Base-by-base conservation (phyloP, 192 early-diverging fungal species). In the Cetraspora pellucida region DNA sequence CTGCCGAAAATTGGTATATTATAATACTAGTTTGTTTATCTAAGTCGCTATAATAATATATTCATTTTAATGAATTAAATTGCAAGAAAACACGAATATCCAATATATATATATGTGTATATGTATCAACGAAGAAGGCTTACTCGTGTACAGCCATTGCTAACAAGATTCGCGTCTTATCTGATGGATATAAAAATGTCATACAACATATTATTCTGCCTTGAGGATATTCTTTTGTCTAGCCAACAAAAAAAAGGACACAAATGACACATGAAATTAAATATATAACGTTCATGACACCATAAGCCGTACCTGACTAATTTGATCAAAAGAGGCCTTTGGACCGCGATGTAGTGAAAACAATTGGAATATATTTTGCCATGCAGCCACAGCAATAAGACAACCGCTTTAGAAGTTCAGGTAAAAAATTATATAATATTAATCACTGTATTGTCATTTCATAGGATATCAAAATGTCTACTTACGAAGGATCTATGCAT, bases 311-410 rank as follows among this genome's bases (percentile, higher is more conserved):
- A 71, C 69, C 13, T 68, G 44, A 10, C n/a, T 52, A 71, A 52
- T 14, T 30, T 45, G 25, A 71, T 71, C 69, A 47, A 71, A 71
- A 28, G 11, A 27, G 10, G 27, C 23, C 17, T 31, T 52, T 54
- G 69, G 11, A 8, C 27, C 46, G 25, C n/a, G 27, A 54, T 49
- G 11, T 0, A 71, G 13, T 19, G 50, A 54, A 49, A 54, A 71
- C 31, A 71, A 31, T 54, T 54, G 28, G 23, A 71, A 71, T 16
- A n/a, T 30, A 71, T 71, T 54, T 27, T 71, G 69, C 69, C 69
- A 71, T n/a, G 69, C 69, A 52, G 69, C 23, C 25, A 71, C 49
- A 27, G 69, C 69, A 52, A 71, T 54, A 27, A 52, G 25, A 44
- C 69, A 21, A 50, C 47, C 46, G 14, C 69, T 71, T n/a, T 30